Conservation (phyloP, 2,329 filamentous ascomycete genomes). For the Claviceps pusilla region DNA sequence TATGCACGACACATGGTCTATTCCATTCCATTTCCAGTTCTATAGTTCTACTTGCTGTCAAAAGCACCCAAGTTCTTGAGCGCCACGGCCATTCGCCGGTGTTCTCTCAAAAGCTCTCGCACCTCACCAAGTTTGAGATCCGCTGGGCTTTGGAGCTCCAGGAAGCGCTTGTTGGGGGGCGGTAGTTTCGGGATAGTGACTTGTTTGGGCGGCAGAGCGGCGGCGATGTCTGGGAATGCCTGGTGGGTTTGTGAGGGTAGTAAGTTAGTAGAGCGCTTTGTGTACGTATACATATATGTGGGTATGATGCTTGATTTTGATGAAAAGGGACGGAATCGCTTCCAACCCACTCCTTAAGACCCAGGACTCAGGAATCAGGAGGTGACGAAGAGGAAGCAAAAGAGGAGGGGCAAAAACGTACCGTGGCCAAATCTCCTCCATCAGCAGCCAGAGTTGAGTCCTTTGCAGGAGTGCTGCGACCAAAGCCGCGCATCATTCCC, state of each 20-base stretch:
- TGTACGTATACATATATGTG: not conserved
- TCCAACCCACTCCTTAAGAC: too few species aligned
- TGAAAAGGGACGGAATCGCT: not conserved
- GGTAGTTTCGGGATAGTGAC: constrained; percentile 36
- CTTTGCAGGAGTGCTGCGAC: constrained; percentile 33
- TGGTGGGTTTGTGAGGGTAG: constrained; percentile 12
- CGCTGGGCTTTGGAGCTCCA: constrained; percentile 53
- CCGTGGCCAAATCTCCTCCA: constrained; percentile 41
- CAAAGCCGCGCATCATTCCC: constrained; percentile 60
- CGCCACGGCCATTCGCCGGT: constrained; percentile 52
- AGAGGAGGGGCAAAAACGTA: constrained; percentile 20
- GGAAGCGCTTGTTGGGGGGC: constrained; percentile 57
- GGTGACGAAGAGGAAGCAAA: not conserved
- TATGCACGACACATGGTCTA: not conserved
- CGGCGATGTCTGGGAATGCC: constrained; percentile 47
- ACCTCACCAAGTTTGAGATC: constrained; percentile 64
- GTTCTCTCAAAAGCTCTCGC: constrained; percentile 55
- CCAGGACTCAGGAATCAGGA: too few species aligned
- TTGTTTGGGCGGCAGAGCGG: constrained; percentile 36
- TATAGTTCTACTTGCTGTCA: constrained; percentile 22
- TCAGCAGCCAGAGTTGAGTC: constrained; percentile 28
- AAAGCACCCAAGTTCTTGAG: constrained; percentile 50
- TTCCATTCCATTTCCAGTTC: not conserved
- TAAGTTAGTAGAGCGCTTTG: not conserved
- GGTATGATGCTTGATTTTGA: not conserved